These are phyloP conservation scores for Nitzschia sp. DNA, from an alignment of 108 stramenopile genomes.

Conservation along the genomic window DNA sequence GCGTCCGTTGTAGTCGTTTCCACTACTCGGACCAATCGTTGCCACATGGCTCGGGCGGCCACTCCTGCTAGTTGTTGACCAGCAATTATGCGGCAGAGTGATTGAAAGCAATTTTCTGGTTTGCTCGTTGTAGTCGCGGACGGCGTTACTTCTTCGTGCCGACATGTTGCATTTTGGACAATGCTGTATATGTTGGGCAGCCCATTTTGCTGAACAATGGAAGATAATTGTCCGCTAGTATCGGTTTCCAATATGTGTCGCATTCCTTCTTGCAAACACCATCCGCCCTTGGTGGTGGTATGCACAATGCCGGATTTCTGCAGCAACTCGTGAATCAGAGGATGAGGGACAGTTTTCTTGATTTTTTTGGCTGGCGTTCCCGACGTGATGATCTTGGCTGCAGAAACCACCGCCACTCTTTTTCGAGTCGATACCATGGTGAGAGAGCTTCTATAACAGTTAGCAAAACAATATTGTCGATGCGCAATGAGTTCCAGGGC, in stretches of 20 bases:
- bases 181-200: conserved; percentile 24
- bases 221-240: conserved; percentile 19
- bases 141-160: conserved; percentile 13
- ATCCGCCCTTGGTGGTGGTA: conserved; percentile 37
- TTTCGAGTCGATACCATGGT: too few relatives aligned
- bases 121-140: neutral
- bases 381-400: too few relatives aligned
- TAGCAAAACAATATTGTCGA: too few relatives aligned
- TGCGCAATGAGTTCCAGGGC: too few relatives aligned
- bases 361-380: neutral
- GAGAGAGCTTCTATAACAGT: too few relatives aligned
- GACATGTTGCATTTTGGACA: conserved; percentile 14
- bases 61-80: conserved; percentile 57
- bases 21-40: conserved; percentile 26
- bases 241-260: conserved; percentile 24
- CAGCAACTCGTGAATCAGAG: neutral
- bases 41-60: conserved; percentile 45
- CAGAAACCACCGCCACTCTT: too few relatives aligned
- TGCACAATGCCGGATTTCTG: conserved; percentile 4
- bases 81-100: conserved; percentile 53
- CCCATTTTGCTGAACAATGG: conserved; percentile 37
- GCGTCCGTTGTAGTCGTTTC: neutral
- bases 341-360: neutral
- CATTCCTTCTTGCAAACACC: conserved; percentile 46
- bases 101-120: conserved; percentile 48